Conservation (phyloP, 306 rosid species). For the Hippophae rhamnoides region DNA sequence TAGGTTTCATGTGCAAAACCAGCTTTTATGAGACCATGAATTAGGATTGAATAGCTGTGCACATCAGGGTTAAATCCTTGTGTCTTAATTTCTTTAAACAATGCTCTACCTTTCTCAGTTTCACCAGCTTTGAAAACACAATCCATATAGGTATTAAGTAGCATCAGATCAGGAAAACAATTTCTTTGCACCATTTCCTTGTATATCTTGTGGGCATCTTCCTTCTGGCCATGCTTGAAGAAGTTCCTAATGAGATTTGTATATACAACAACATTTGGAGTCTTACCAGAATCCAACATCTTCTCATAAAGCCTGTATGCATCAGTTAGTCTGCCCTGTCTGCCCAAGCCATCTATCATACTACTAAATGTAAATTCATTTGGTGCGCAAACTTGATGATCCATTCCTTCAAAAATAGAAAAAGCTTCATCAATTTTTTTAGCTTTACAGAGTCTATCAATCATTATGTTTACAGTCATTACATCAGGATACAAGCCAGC, state of each 20-base stretch:
- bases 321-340: conserved; percentile 62
- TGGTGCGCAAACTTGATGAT: conserved; percentile 68
- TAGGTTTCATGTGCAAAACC: conserved; percentile 78
- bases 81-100: conserved; percentile 69
- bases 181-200: conserved; percentile 66
- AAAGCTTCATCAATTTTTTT: conserved; percentile 76
- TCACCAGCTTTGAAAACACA: conserved; percentile 85
- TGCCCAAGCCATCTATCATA: conserved; percentile 91
- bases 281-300: conserved; percentile 68
- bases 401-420: conserved; percentile 72
- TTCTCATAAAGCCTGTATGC: conserved; percentile 85
- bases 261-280: conserved; percentile 59
- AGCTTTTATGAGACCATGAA: conserved; percentile 80
- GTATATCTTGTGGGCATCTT: conserved; percentile 94
- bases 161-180: conserved; percentile 71
- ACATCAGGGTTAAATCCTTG: conserved; percentile 62
- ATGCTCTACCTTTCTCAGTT: conserved; percentile 66
- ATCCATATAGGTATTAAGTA: conserved; percentile 88
- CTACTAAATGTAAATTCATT: conserved; percentile 68
- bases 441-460: conserved; percentile 80
- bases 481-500: conserved; percentile 88
- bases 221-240: conserved; percentile 79
- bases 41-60: conserved; percentile 73
- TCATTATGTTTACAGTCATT: conserved; percentile 79
- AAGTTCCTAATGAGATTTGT: conserved; percentile 77